These are phyloP conservation scores for Xylaria sp. DNA, from an alignment of 2,329 filamentous ascomycete genomes.

Conservation along the genomic window DNA sequence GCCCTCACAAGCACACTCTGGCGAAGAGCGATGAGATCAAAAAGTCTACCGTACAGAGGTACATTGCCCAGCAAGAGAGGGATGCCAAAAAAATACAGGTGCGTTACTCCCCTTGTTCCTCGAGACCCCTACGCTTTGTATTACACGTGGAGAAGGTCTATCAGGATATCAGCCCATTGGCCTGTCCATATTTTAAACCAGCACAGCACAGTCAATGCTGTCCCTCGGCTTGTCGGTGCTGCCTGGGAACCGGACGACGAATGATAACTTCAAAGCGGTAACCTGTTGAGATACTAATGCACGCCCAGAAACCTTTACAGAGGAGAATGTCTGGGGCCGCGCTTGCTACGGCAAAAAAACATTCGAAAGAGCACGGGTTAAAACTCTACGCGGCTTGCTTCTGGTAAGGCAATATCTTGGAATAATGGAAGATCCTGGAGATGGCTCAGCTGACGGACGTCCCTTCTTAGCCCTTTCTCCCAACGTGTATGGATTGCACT, in stretches of 20 bases:
- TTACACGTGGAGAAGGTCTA: constrained; percentile 17
- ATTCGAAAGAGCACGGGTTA: constrained; percentile 69
- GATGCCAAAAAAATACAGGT: constrained; percentile 64
- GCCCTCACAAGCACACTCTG: constrained; percentile 74
- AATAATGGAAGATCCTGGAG: background rate
- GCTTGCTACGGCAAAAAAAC: constrained; percentile 68
- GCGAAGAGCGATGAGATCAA: constrained; percentile 78
- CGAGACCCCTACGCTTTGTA: constrained; percentile 12
- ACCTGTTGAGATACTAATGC: constrained; percentile 9
- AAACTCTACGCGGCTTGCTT: constrained; percentile 84
- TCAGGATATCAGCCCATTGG: constrained; percentile 7
- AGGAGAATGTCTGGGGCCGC: constrained; percentile 75
- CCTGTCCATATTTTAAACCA: constrained; percentile 6
- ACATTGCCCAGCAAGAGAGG: constrained; percentile 65
- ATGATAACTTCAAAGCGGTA: background rate
- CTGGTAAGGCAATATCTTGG: constrained; percentile 57
- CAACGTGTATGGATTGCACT: constrained; percentile 89
- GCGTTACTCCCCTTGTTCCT: constrained; percentile 37
- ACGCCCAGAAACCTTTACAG: constrained; percentile 65
- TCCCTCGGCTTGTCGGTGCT: background rate
- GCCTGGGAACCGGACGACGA: background rate
- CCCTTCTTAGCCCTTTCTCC: constrained; percentile 71
- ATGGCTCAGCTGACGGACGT: constrained; percentile 20
- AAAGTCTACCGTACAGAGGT: constrained; percentile 75
- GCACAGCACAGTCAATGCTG: background rate